Percentiles rank a stretch among this genome's conserved stretches.
Evolutionary conservation across 116 monocot genomes (phyloP).

Genomic region (Phalaenopsis hybrid): DNA sequence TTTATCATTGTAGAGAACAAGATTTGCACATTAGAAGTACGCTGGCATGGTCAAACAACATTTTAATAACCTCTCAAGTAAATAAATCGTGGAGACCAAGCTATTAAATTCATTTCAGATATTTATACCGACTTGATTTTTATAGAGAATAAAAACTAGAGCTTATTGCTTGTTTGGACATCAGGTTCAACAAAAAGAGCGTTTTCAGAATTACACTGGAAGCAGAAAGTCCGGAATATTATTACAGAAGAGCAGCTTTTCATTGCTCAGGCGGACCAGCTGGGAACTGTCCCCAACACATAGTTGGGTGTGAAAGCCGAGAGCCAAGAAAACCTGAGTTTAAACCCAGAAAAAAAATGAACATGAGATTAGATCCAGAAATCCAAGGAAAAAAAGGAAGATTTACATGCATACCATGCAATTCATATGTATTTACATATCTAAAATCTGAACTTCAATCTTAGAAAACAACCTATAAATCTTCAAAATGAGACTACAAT

Average conservation of each 20-base stretch:
- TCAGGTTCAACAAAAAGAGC: neutral
- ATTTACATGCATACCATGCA: no score
- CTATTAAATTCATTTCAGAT: neutral
- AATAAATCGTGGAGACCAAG: neutral
- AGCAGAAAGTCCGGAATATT: neutral
- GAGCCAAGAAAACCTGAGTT: constrained; percentile 26
- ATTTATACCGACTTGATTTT: neutral
- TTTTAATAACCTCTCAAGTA: neutral
- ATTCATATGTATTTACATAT: no score
- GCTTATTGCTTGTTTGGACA: neutral
- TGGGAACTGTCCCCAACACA: constrained; percentile 44
- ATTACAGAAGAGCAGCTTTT: neutral
- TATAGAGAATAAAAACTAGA: neutral
- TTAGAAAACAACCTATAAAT: no score
- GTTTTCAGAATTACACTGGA: neutral
- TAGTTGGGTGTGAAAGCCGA: constrained; percentile 24
- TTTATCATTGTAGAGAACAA: no score
- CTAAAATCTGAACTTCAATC: no score
- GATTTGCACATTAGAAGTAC: no score
- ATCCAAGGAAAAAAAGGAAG: neutral
- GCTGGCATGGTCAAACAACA: neutral
- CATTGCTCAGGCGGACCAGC: constrained; percentile 38
- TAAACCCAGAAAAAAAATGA: neutral
- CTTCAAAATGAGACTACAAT: no score
- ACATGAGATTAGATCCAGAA: neutral